A percentile compares a stretch with the other conserved stretches of the same genome.
These are phyloP conservation scores for Darksidea phi DNA, from an alignment of 495 filamentous ascomycete species.

Conservation along the genomic window DNA sequence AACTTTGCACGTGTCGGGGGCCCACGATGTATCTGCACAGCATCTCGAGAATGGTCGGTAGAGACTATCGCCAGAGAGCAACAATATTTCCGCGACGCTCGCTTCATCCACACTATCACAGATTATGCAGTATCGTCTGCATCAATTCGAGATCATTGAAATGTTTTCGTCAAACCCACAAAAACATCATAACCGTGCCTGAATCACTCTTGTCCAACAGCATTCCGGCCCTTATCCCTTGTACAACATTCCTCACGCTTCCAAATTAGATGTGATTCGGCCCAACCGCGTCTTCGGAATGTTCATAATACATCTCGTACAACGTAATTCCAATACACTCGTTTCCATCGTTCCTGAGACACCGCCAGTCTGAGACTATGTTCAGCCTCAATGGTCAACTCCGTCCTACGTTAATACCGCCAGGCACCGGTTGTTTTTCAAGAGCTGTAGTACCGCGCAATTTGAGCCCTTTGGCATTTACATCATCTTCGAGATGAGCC, in stretches of 20 bases:
- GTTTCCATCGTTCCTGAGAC: conserved; percentile 29
- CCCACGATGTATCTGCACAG: conserved; percentile 5
- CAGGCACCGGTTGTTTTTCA: conserved; percentile 22
- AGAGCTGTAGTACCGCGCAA: conserved; percentile 2
- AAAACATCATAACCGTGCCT: background rate
- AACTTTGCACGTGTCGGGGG: conserved; percentile 19
- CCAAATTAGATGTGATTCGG: too few relatives aligned
- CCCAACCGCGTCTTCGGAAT: conserved; percentile 21
- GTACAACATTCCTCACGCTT: conserved; percentile 30
- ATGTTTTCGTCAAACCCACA: conserved; percentile 3
- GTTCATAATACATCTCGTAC: conserved; percentile 19
- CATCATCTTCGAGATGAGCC: conserved; percentile 31
- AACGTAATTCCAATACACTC: background rate
- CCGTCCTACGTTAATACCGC: conserved; percentile 26
- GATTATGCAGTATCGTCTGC: background rate
- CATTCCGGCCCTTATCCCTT: conserved; percentile 14
- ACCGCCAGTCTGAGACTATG: conserved; percentile 19
- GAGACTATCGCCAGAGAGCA: background rate
- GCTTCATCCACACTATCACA: background rate
- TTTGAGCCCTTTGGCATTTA: conserved; percentile 11
- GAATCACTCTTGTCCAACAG: background rate
- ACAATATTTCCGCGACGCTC: conserved; percentile 2
- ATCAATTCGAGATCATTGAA: background rate
- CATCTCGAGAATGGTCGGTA: background rate
- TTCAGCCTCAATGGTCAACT: conserved; percentile 33